Evolutionary conservation across 129 eudicot species (phyloP).

Genomic region (Kitagawia praeruptora): DNA sequence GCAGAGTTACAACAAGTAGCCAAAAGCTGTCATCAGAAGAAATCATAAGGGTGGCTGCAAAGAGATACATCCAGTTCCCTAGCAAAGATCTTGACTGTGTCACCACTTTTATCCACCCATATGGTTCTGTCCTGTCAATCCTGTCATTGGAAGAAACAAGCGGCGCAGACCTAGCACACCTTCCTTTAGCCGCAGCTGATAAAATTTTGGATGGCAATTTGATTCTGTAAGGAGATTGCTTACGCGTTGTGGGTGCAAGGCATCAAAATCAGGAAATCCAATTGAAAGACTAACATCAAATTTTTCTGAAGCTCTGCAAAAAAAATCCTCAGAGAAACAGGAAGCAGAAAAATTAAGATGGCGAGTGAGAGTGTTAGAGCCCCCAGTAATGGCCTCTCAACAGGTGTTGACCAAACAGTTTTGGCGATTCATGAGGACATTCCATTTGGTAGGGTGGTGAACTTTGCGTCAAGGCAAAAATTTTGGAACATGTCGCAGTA

Average conservation of each 20-base stretch:
- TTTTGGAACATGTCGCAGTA: slow-evolving; percentile 31
- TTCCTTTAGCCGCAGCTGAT: slow-evolving; percentile 55
- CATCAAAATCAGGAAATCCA: slow-evolving; percentile 37
- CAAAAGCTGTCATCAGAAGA: slow-evolving; percentile 39
- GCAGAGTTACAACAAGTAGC: not conserved
- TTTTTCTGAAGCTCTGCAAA: slow-evolving; percentile 37
- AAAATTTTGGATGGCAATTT: slow-evolving; percentile 20
- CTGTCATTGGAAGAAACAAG: slow-evolving; percentile 34
- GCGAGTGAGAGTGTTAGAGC: slow-evolving; percentile 11
- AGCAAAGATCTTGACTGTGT: slow-evolving; percentile 24
- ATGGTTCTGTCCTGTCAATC: slow-evolving; percentile 34
- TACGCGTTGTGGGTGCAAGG: slow-evolving; percentile 34
- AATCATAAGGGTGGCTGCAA: slow-evolving; percentile 50
- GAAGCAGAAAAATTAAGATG: slow-evolving; percentile 15
- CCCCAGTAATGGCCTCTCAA: slow-evolving; percentile 16
- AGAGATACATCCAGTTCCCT: slow-evolving; percentile 53
- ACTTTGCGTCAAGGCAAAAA: slow-evolving; percentile 38
- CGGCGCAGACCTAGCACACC: slow-evolving; percentile 51
- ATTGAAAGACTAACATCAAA: slow-evolving; percentile 36
- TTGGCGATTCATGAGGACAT: slow-evolving; percentile 33
- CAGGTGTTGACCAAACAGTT: slow-evolving; percentile 31
- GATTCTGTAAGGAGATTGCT: slow-evolving; percentile 37
- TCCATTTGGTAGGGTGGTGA: slow-evolving; percentile 53
- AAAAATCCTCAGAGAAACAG: slow-evolving; percentile 40
- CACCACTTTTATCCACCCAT: slow-evolving; percentile 40